Percentiles rank a stretch among this genome's conserved stretches.
These are phyloP conservation scores for Auriscalpium vulgare DNA, from an alignment of 768 basidiomycete genomes.

Conservation along the genomic window DNA sequence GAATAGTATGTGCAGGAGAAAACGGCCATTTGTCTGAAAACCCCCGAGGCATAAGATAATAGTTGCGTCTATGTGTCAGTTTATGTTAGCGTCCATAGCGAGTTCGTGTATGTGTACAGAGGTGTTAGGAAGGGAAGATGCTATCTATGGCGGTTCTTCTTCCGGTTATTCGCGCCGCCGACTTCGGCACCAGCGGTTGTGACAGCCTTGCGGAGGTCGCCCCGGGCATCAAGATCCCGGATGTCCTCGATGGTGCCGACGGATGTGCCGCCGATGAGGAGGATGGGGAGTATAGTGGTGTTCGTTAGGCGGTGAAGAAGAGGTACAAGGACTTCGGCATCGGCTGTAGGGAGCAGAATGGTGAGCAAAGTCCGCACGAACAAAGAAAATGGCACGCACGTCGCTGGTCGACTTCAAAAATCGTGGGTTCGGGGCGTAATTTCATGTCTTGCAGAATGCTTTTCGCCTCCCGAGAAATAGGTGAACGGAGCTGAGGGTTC, in stretches of 20 bases:
- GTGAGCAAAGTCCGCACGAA: not conserved
- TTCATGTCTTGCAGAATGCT: conserved; percentile 44
- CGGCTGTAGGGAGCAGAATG: conserved; percentile 30
- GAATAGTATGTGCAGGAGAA: too few species aligned
- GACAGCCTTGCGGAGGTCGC: conserved; percentile 44
- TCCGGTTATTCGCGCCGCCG: conserved; percentile 46
- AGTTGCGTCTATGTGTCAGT: too few species aligned
- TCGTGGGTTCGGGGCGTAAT: conserved; percentile 52
- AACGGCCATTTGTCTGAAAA: too few species aligned
- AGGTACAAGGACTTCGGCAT: conserved; percentile 53
- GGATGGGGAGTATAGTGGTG: conserved; percentile 48
- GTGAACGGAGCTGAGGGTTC: conserved; percentile 46
- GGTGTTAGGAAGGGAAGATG: not conserved
- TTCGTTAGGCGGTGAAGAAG: conserved; percentile 56
- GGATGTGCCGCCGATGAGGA: conserved; percentile 58
- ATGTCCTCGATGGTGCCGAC: conserved; percentile 48
- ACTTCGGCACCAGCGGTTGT: conserved; percentile 50
- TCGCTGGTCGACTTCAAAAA: conserved; percentile 68
- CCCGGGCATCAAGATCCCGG: conserved; percentile 38
- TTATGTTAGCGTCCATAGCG: too few species aligned
- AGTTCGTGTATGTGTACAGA: too few species aligned
- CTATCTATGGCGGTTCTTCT: conserved; percentile 25
- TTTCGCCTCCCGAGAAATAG: conserved; percentile 61
- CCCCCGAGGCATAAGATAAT: too few species aligned
- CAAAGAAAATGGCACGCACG: conserved; percentile 18